Conservation (phyloP, 2,329 filamentous ascomycete species). For the Colletotrichum zoysiae region DNA sequence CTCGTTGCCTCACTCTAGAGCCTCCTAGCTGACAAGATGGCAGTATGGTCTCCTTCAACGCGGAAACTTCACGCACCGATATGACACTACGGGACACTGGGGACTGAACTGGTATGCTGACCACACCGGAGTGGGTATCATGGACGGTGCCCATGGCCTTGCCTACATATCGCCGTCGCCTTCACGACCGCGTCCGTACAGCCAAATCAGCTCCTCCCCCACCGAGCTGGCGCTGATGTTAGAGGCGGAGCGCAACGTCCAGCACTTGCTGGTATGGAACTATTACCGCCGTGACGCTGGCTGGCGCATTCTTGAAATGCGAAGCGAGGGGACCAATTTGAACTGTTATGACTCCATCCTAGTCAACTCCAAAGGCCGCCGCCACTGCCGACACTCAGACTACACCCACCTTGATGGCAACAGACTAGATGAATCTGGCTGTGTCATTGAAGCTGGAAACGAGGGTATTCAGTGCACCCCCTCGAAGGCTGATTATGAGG, state of each 20-base stretch:
- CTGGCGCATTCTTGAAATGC: conserved; percentile 25
- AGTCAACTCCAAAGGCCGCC: conserved; percentile 71
- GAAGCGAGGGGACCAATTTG: conserved; percentile 18
- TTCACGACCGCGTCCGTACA: conserved; percentile 14
- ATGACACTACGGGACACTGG: conserved; percentile 30
- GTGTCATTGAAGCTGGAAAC: conserved; percentile 14
- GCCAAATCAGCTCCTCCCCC: neutral
- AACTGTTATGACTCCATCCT: conserved; percentile 70
- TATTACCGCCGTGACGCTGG: conserved; percentile 25
- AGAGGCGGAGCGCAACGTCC: conserved; percentile 12
- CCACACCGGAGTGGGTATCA: conserved; percentile 21
- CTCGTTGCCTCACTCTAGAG: too few species aligned
- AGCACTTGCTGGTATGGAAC: conserved; percentile 23
- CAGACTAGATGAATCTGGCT: conserved; percentile 17
- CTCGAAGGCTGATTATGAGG: conserved; percentile 21
- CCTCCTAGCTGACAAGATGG: neutral
- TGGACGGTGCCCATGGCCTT: conserved; percentile 27
- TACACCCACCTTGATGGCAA: neutral
- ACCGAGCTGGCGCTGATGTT: conserved; percentile 3
- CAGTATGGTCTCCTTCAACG: conserved; percentile 28
- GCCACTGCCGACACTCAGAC: conserved; percentile 57
- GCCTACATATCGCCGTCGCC: conserved; percentile 18
- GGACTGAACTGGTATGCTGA: conserved; percentile 34
- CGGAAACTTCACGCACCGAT: conserved; percentile 22
- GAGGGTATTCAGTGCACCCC: conserved; percentile 21